These are phyloP conservation scores for Sporisorium reilianum DNA, from an alignment of 1,284 basidiomycete species.

Conservation along the genomic window DNA sequence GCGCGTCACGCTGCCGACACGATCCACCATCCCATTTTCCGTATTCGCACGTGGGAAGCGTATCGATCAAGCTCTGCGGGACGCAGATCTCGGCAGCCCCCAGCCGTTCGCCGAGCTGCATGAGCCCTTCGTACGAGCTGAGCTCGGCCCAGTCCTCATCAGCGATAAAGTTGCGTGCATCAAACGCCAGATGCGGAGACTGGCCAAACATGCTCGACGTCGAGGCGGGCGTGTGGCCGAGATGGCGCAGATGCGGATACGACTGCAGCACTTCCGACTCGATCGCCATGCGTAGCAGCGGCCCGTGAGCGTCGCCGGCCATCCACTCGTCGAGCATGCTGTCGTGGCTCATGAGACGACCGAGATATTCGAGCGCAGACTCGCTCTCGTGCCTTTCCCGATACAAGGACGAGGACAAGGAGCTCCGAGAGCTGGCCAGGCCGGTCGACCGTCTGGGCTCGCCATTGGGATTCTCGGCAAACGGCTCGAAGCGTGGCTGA, in stretches of 20 bases:
- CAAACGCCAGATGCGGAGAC: conserved; percentile 17
- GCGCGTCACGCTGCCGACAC: conserved; percentile 12
- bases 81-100: conserved; percentile 32
- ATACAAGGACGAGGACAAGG: conserved; percentile 1
- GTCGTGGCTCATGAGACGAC: conserved; percentile 43
- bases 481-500: conserved; percentile 23
- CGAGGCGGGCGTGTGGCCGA: conserved; percentile 21
- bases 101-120: conserved; percentile 31
- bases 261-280: conserved; percentile 12
- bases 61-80: conserved; percentile 34
- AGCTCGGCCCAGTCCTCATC: conserved; percentile 47
- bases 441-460: neutral
- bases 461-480: conserved; percentile 2
- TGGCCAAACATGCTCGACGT: conserved; percentile 16
- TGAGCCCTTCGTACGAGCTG: conserved; percentile 42
- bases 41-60: conserved; percentile 43
- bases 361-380: conserved; percentile 41
- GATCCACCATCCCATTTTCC: conserved; percentile 39
- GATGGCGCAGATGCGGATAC: conserved; percentile 5
- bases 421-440: neutral
- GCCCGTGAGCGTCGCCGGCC: conserved; percentile 20
- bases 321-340: conserved; percentile 40
- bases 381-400: conserved; percentile 26
- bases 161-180: conserved; percentile 44
- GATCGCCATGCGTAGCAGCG: conserved; percentile 36